Percentiles rank a stretch among this genome's conserved stretches.
Conservation (phyloP, 805 yeast genomes). For the Komagataella phaffii region DNA sequence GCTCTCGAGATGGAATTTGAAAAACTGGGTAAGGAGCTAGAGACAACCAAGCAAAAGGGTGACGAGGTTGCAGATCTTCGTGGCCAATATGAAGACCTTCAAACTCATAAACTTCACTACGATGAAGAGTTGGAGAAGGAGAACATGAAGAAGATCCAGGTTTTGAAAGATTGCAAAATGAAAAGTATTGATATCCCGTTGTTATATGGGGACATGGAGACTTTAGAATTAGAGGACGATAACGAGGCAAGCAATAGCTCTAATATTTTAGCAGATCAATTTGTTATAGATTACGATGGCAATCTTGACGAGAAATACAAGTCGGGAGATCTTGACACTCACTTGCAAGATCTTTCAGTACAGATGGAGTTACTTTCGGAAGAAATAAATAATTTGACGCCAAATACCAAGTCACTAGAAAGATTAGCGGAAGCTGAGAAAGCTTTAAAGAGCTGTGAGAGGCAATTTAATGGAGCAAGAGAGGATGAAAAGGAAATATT, state of each 20-base stretch:
- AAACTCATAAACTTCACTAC: neutral
- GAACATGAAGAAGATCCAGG: slow-evolving; percentile 41
- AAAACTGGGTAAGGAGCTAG: neutral
- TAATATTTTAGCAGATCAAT: slow-evolving; percentile 10
- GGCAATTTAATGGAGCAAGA: slow-evolving; percentile 50
- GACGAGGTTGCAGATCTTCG: slow-evolving; percentile 11
- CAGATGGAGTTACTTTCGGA: slow-evolving; percentile 19
- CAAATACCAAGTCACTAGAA: slow-evolving; percentile 73
- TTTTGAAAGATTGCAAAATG: slow-evolving; percentile 61
- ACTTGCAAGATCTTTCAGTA: slow-evolving; percentile 20
- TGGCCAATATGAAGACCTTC: neutral
- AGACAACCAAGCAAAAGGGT: slow-evolving; percentile 4
- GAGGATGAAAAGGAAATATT: slow-evolving; percentile 41
- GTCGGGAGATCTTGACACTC: slow-evolving; percentile 19
- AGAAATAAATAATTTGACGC: slow-evolving; percentile 41
- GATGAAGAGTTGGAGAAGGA: slow-evolving; percentile 40
- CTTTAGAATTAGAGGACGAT: slow-evolving; percentile 45
- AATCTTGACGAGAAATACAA: slow-evolving; percentile 32
- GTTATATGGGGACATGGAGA: slow-evolving; percentile 42
- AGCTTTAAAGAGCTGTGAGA: slow-evolving; percentile 45
- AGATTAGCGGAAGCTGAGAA: slow-evolving; percentile 57
- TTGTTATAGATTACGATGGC: slow-evolving; percentile 34
- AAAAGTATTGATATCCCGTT: slow-evolving; percentile 57
- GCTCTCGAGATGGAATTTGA: slow-evolving; percentile 20
- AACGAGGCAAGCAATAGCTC: slow-evolving; percentile 20